Percentiles rank a stretch among this genome's conserved stretches.
Evolutionary conservation across 2,329 filamentous ascomycete genomes (phyloP).

Genomic region (Ophiostoma ulmi): DNA sequence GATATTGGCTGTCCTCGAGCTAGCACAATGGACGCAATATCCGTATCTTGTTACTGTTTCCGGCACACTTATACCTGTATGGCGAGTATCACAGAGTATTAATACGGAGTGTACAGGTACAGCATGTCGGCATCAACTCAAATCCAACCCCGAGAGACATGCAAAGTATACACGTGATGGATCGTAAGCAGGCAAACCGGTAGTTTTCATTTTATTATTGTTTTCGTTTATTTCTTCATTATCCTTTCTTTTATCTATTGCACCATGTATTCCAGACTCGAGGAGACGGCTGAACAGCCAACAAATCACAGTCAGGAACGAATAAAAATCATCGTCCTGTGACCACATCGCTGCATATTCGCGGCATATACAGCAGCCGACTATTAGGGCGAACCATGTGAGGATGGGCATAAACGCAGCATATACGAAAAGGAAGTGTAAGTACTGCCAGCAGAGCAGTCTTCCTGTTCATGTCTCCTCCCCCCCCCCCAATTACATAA

Average conservation of each 20-base stretch:
- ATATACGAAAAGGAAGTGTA: neutral
- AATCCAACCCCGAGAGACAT: constrained; percentile 9
- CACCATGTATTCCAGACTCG: too few species aligned
- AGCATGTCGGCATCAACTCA: constrained; percentile 13
- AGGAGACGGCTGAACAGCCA: too few species aligned
- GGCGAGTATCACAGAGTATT: neutral
- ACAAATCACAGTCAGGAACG: too few species aligned
- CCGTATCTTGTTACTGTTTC: neutral
- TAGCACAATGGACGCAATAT: neutral
- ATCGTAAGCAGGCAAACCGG: too few species aligned
- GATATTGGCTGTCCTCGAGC: neutral
- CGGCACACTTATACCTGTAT: neutral
- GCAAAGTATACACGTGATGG: neutral
- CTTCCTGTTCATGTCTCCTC: neutral
- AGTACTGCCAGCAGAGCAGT: neutral
- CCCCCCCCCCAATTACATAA: neutral
- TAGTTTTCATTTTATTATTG: neutral
- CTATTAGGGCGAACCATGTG: neutral
- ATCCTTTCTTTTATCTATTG: neutral
- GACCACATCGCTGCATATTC: neutral
- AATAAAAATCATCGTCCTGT: neutral
- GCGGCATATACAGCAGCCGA: neutral
- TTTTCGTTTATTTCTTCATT: neutral
- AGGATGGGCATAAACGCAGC: neutral
- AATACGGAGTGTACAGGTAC: neutral